Conservation (phyloP, 169 alveolate species). For the Eimeria zaria region DNA sequence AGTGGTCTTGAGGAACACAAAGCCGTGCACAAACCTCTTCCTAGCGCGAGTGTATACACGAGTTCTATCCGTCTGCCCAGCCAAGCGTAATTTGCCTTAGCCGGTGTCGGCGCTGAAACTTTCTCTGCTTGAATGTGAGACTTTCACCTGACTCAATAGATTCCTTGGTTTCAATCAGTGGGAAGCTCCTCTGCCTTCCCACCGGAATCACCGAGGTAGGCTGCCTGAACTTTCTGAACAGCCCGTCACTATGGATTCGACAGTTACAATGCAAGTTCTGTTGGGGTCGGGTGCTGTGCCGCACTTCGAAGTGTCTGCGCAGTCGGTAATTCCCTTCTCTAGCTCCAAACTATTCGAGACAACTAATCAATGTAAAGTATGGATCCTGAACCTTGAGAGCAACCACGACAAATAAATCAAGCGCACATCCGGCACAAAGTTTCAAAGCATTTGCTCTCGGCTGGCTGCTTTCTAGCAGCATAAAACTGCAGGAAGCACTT, state of each 20-base stretch:
- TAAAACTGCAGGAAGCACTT: background rate
- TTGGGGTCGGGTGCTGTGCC: background rate
- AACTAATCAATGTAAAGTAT: background rate
- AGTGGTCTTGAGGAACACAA: background rate
- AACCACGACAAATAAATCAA: background rate
- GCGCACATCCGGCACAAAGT: background rate
- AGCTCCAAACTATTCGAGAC: background rate
- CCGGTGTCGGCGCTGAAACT: background rate
- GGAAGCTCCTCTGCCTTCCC: background rate
- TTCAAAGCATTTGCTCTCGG: background rate
- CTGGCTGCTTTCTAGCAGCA: background rate
- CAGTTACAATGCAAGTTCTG: background rate
- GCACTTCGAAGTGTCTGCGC: background rate
- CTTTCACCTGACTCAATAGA: background rate
- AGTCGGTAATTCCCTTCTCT: background rate
- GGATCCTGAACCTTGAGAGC: background rate
- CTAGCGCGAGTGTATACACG: background rate
- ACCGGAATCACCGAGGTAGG: background rate
- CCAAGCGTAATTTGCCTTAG: background rate
- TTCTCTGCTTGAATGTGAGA: too few species aligned
- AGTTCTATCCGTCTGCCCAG: background rate
- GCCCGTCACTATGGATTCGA: background rate
- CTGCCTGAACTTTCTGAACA: background rate
- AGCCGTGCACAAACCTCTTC: background rate
- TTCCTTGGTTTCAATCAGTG: background rate